phyloP scores from a whole-genome alignment of 129 eudicot genomes.

The Solidago caesia region DNA sequence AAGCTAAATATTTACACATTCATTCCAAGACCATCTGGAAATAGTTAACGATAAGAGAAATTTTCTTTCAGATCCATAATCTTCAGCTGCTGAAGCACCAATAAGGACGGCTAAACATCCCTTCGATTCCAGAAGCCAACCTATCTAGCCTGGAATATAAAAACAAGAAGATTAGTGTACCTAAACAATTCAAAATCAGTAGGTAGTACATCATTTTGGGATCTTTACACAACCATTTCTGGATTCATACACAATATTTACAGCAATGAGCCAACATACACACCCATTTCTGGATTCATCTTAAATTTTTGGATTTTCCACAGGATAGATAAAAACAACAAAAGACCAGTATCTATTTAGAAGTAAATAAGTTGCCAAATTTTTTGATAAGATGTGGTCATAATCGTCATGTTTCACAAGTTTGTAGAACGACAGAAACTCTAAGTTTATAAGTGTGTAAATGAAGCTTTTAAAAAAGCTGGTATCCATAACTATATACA shows the following conservation, averaged over 20 bases:
- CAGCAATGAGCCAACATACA: background rate
- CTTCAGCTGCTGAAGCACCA: conserved; percentile 22
- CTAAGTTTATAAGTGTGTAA: background rate
- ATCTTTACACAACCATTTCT: background rate
- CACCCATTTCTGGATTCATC: background rate
- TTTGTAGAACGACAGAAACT: background rate
- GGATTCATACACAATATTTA: background rate
- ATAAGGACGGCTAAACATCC: background rate
- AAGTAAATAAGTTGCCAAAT: background rate
- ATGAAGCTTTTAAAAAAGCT: too few relatives aligned
- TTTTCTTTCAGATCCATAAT: conserved; percentile 9
- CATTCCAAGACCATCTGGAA: conserved; percentile 10
- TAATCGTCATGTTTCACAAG: background rate
- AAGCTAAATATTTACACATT: conserved; percentile 31
- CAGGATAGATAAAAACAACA: background rate
- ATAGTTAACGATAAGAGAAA: conserved; percentile 21
- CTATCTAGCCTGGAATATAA: conserved; percentile 19
- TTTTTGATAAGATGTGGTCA: background rate
- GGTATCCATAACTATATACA: too few relatives aligned
- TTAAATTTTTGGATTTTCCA: background rate
- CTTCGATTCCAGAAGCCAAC: conserved; percentile 14
- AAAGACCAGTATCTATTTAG: background rate
- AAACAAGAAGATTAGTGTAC: conserved; percentile 12
- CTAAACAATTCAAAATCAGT: background rate
- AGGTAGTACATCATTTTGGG: background rate